Percentiles rank a stretch among this genome's conserved stretches.
Evolutionary conservation across 2,329 filamentous ascomycete genomes (phyloP).

Genomic region (Neonectria coccinea): DNA sequence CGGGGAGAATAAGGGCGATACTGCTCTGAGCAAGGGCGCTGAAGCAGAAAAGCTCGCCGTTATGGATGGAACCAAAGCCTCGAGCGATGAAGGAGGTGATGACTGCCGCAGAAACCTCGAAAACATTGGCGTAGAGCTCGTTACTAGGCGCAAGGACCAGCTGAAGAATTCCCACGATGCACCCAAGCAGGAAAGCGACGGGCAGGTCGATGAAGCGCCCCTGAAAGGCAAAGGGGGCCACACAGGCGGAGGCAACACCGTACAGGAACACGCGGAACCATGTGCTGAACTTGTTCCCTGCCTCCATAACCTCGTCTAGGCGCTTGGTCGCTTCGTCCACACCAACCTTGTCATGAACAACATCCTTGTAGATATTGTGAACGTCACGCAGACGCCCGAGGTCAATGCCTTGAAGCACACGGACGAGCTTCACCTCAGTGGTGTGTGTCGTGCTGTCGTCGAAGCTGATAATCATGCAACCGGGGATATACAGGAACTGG

Average conservation of each 20-base stretch:
- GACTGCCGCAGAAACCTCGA: slow-evolving; percentile 68
- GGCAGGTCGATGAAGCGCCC: slow-evolving; percentile 83
- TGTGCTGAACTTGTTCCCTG: slow-evolving; percentile 59
- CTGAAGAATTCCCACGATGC: slow-evolving; percentile 79
- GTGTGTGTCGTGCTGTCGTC: slow-evolving; percentile 80
- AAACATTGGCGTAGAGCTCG: slow-evolving; percentile 71
- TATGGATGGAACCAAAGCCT: slow-evolving; percentile 74
- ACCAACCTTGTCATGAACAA: slow-evolving; percentile 80
- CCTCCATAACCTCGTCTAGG: slow-evolving; percentile 66
- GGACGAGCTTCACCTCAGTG: slow-evolving; percentile 82
- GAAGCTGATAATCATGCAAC: slow-evolving; percentile 95
- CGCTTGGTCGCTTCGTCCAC: slow-evolving; percentile 76
- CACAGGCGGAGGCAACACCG: slow-evolving; percentile 79
- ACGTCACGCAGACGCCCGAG: slow-evolving; percentile 79
- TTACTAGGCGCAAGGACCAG: slow-evolving; percentile 80
- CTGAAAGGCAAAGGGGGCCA: slow-evolving; percentile 84
- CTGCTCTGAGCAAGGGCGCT: slow-evolving; percentile 78
- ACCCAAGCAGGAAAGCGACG: slow-evolving; percentile 80
- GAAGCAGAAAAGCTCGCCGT: slow-evolving; percentile 74
- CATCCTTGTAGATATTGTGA: slow-evolving; percentile 83
- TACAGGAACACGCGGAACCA: slow-evolving; percentile 75
- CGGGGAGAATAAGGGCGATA: slow-evolving; percentile 79
- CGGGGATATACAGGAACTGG: slow-evolving; percentile 90
- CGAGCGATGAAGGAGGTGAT: slow-evolving; percentile 76
- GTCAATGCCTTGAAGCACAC: slow-evolving; percentile 76